Conservation (phyloP, 306 rosid species). For the Betula pendula region DNA sequence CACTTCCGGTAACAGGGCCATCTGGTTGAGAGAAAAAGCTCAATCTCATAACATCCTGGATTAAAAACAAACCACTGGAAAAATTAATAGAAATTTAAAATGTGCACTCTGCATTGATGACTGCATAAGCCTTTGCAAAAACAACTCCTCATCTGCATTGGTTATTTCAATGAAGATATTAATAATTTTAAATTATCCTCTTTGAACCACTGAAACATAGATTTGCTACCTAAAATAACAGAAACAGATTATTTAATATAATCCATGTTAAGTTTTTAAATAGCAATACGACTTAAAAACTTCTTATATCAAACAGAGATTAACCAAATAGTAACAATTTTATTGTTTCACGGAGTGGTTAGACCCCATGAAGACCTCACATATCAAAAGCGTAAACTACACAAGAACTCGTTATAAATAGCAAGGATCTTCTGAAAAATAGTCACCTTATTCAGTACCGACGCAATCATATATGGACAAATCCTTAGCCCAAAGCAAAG, state of each 20-base stretch:
- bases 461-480: background rate
- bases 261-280: background rate
- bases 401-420: background rate
- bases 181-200: background rate
- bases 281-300: background rate
- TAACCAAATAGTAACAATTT: background rate
- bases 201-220: background rate
- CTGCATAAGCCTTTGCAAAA: background rate
- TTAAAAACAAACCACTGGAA: constrained; percentile 13
- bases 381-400: background rate
- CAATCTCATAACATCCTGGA: constrained; percentile 73
- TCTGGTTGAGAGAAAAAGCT: constrained; percentile 92
- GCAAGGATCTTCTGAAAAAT: background rate
- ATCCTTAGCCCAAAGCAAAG: background rate
- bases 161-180: background rate
- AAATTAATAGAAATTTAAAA: constrained; percentile 5
- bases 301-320: background rate
- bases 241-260: background rate
- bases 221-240: background rate
- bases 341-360: background rate
- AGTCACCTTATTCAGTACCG: background rate
- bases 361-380: background rate
- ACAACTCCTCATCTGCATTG: background rate
- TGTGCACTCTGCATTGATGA: background rate
- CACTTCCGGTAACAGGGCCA: constrained; percentile 82